phyloP scores from a whole-genome alignment of 495 filamentous ascomycete genomes.

The Clohesyomyces aquaticus region DNA sequence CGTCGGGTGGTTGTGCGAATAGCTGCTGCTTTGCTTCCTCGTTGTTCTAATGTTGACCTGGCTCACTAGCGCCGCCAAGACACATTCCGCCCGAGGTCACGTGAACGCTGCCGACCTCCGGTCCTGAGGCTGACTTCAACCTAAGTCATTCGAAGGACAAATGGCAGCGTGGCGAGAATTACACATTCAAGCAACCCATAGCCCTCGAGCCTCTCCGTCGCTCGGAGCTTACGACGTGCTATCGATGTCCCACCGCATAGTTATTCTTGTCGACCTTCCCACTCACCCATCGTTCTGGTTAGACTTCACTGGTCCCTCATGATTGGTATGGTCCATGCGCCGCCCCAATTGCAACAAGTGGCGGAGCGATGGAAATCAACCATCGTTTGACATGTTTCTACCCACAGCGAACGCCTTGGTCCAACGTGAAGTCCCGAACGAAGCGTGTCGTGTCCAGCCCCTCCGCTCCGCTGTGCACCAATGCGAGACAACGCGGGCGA shows the following conservation, averaged over 20 bases:
- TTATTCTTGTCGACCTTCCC: too few species aligned
- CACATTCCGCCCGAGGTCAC: too few species aligned
- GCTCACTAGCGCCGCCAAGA: too few species aligned
- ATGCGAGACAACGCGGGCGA: slow-evolving; percentile 4
- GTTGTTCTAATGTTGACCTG: neutral
- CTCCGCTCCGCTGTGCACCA: neutral
- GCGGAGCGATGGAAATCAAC: neutral
- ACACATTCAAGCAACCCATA: too few species aligned
- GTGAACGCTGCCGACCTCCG: too few species aligned
- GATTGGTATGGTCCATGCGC: slow-evolving; percentile 4
- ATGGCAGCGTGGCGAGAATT: too few species aligned
- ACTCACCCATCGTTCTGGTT: too few species aligned
- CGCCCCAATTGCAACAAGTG: neutral
- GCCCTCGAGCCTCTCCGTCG: too few species aligned
- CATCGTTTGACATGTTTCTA: slow-evolving; percentile 12
- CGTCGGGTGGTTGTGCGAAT: neutral
- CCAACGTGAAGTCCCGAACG: neutral
- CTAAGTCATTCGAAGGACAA: too few species aligned
- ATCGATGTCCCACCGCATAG: too few species aligned
- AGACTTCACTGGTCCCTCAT: neutral
- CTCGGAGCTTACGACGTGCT: too few species aligned
- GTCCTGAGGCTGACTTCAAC: too few species aligned
- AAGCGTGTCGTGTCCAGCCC: slow-evolving; percentile 8
- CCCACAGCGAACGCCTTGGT: neutral
- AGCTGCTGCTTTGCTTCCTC: neutral